phyloP scores from a whole-genome alignment of 257 asterid species.

The Thymus mandschuricus region DNA sequence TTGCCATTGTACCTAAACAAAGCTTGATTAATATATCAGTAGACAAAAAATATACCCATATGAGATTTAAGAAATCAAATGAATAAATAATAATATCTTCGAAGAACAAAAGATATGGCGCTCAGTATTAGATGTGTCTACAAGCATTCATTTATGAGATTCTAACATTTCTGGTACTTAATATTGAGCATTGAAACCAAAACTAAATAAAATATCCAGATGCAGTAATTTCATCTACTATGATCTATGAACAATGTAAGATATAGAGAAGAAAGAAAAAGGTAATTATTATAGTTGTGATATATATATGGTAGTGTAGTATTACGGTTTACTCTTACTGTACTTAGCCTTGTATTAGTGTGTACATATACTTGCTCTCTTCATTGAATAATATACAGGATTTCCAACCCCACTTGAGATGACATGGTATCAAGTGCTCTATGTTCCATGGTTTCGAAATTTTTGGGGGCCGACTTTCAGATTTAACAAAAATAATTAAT shows the following conservation, averaged over 20 bases:
- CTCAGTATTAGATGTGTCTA: background rate
- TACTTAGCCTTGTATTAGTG: too few relatives aligned
- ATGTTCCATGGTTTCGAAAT: too few relatives aligned
- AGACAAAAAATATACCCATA: slow-evolving; percentile 23
- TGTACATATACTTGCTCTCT: too few relatives aligned
- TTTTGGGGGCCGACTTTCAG: too few relatives aligned
- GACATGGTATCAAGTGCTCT: too few relatives aligned
- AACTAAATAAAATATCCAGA: background rate
- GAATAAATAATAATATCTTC: background rate
- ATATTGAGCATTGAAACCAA: slow-evolving; percentile 8
- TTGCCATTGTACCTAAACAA: slow-evolving; percentile 93
- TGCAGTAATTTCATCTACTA: background rate
- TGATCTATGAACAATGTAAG: slow-evolving; percentile 20
- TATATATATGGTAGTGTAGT: background rate
- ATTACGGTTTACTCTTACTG: too few relatives aligned
- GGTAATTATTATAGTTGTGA: background rate
- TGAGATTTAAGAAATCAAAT: background rate
- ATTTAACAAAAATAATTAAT: too few relatives aligned
- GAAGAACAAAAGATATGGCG: background rate
- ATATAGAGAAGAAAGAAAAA: slow-evolving; percentile 16
- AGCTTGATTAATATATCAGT: slow-evolving; percentile 29
- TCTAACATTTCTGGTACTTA: slow-evolving; percentile 6
- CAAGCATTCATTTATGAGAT: slow-evolving; percentile 18
- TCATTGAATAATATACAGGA: too few relatives aligned
- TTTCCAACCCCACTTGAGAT: too few relatives aligned